phyloP scores from a whole-genome alignment of 2,329 filamentous ascomycete genomes.

The Fusarium guadeloupense region DNA sequence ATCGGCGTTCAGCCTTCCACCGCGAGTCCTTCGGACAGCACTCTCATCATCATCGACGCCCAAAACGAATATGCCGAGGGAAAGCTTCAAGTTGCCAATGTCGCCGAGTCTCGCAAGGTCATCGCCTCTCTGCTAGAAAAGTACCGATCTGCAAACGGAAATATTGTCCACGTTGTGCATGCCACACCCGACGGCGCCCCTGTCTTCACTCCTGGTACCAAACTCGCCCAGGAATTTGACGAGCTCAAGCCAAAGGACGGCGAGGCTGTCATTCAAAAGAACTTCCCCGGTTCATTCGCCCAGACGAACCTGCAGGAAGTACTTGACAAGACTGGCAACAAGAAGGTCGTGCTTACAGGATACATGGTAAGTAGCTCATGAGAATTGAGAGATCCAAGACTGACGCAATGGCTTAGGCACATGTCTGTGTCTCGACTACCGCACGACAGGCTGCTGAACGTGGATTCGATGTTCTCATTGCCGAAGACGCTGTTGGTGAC shows the following conservation, averaged over 20 bases:
- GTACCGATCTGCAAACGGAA: conserved; percentile 63
- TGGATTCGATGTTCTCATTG: conserved; percentile 71
- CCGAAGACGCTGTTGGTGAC: conserved; percentile 71
- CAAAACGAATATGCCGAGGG: conserved; percentile 75
- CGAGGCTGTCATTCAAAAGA: conserved; percentile 68
- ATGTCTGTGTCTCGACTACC: conserved; percentile 72
- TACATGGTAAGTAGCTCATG: conserved; percentile 59
- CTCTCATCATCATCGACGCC: conserved; percentile 74
- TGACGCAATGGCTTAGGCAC: conserved; percentile 56
- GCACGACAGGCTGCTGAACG: conserved; percentile 67
- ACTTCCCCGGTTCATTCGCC: conserved; percentile 67
- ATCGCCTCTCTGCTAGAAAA: conserved; percentile 66
- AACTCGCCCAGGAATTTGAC: conserved; percentile 67
- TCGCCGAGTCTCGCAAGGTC: conserved; percentile 61
- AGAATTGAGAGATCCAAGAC: neutral
- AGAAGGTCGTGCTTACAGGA: conserved; percentile 69
- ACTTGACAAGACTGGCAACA: conserved; percentile 58
- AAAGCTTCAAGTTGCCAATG: conserved; percentile 63
- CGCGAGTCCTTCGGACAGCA: conserved; percentile 65
- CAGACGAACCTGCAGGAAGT: conserved; percentile 65
- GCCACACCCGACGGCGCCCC: conserved; percentile 67
- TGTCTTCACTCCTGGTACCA: conserved; percentile 70
- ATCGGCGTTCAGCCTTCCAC: conserved; percentile 64
- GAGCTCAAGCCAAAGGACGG: conserved; percentile 63
- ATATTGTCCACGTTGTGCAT: conserved; percentile 70